phyloP scores from a whole-genome alignment of 2,329 filamentous ascomycete genomes.

The Monilinia laxa region DNA sequence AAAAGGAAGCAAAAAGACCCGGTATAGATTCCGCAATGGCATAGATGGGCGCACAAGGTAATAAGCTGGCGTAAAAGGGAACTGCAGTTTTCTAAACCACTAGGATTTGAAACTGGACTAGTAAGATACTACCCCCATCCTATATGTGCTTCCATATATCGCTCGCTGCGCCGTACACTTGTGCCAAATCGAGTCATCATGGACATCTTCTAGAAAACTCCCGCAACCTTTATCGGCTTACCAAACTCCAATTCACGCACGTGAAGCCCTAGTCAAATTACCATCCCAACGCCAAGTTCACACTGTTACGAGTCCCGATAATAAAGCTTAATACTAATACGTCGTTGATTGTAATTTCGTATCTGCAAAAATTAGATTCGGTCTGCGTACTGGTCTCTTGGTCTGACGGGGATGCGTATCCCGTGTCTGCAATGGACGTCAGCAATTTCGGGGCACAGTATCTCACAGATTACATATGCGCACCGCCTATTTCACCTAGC shows the following conservation, averaged over 20 bases:
- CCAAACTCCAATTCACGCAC: not conserved
- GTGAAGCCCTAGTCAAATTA: not conserved
- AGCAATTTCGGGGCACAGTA: constrained; percentile 17
- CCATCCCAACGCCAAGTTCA: not conserved
- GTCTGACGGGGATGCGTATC: constrained; percentile 5
- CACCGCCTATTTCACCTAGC: not conserved
- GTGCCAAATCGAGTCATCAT: constrained; percentile 7
- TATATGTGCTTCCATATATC: constrained; percentile 18
- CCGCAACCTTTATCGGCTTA: not conserved
- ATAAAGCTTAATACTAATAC: not conserved
- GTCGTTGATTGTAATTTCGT: not conserved
- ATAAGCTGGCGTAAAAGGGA: not conserved
- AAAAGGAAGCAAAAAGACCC: not conserved
- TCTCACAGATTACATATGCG: constrained; percentile 4
- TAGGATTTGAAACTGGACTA: not conserved
- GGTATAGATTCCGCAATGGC: not conserved
- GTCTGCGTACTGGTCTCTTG: not conserved
- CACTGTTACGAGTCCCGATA: not conserved
- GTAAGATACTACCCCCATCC: not conserved
- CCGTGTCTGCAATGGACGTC: constrained; percentile 13
- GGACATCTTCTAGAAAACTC: constrained; percentile 10
- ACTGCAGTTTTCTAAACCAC: not conserved
- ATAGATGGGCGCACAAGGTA: not conserved
- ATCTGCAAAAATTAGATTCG: not conserved
- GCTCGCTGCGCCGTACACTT: not conserved